Evolutionary conservation across 2,329 filamentous ascomycete genomes (phyloP).

Genomic region (Bretziella fagacearum): DNA sequence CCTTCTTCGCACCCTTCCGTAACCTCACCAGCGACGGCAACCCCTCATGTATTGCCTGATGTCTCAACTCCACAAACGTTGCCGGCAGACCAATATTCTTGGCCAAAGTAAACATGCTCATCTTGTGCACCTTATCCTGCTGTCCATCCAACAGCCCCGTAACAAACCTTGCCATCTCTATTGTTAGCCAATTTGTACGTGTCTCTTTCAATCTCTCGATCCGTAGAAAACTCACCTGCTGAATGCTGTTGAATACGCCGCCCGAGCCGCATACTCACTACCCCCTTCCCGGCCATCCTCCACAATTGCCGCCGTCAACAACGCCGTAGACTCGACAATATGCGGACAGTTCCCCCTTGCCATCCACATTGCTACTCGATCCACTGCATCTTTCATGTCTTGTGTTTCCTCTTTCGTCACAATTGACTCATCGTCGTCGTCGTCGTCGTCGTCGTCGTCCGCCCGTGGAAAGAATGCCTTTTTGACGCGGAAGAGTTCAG

Average conservation of each 20-base stretch:
- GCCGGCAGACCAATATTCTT: conserved; percentile 52
- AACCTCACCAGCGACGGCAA: conserved; percentile 60
- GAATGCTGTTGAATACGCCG: conserved; percentile 59
- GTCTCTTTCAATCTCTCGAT: not conserved
- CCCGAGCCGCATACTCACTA: conserved; percentile 43
- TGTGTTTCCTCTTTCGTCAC: no score
- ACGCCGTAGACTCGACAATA: conserved; percentile 60
- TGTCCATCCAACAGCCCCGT: conserved; percentile 64
- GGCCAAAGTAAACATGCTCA: conserved; percentile 57
- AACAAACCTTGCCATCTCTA: conserved; percentile 43
- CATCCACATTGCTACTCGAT: conserved; percentile 50
- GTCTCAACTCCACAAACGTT: conserved; percentile 74
- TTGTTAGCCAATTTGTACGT: not conserved
- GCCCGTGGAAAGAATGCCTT: conserved; percentile 39
- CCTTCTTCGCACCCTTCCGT: conserved; percentile 49
- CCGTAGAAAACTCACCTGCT: conserved; percentile 38
- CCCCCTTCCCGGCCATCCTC: conserved; percentile 37
- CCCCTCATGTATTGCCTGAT: conserved; percentile 81
- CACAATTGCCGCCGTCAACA: conserved; percentile 52
- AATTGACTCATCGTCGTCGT: conserved; percentile 2
- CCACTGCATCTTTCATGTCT: conserved; percentile 29
- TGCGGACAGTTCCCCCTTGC: conserved; percentile 59
- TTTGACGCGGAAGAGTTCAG: conserved; percentile 49
- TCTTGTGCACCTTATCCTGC: conserved; percentile 48
- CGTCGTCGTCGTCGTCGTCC: not conserved